Evolutionary conservation across 2,329 filamentous ascomycete genomes (phyloP).

Genomic region (Leptographium wingfieldii): DNA sequence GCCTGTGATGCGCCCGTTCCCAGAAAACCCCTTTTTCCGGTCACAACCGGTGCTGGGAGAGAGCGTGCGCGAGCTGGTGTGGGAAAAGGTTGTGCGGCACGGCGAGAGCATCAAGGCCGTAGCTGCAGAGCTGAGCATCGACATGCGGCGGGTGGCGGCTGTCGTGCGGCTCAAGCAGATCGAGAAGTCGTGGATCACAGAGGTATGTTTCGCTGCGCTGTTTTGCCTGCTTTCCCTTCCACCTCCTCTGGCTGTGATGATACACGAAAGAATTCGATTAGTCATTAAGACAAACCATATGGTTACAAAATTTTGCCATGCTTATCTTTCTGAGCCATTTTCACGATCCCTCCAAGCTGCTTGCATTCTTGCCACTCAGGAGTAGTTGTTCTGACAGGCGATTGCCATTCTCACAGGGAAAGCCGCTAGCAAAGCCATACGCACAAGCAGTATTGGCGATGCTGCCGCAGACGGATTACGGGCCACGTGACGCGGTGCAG

Average conservation of each 20-base stretch:
- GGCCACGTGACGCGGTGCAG: slow-evolving; percentile 31
- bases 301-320: slow-evolving; percentile 53
- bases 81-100: slow-evolving; percentile 49
- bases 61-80: slow-evolving; percentile 59
- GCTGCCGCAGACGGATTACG: slow-evolving; percentile 59
- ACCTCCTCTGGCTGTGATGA: slow-evolving; percentile 34
- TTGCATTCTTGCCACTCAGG: slow-evolving; percentile 6
- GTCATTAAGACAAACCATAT: slow-evolving; percentile 90
- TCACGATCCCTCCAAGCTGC: slow-evolving; percentile 1
- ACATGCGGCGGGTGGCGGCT: slow-evolving; percentile 73
- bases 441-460: slow-evolving; percentile 63
- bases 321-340: slow-evolving; percentile 53
- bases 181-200: slow-evolving; percentile 61
- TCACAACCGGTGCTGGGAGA: slow-evolving; percentile 66
- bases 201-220: slow-evolving; percentile 45
- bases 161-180: slow-evolving; percentile 77
- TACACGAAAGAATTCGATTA: slow-evolving; percentile 76
- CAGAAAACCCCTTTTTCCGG: slow-evolving; percentile 56
- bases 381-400: not conserved
- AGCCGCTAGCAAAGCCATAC: slow-evolving; percentile 65
- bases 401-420: slow-evolving; percentile 41
- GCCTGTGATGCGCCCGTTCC: slow-evolving; percentile 44
- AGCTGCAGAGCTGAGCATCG: slow-evolving; percentile 64
- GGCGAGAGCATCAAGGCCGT: slow-evolving; percentile 62
- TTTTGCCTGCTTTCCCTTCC: not conserved